Conservation (phyloP, 1,284 basidiomycete genomes). For the Inonotus obliquus region DNA sequence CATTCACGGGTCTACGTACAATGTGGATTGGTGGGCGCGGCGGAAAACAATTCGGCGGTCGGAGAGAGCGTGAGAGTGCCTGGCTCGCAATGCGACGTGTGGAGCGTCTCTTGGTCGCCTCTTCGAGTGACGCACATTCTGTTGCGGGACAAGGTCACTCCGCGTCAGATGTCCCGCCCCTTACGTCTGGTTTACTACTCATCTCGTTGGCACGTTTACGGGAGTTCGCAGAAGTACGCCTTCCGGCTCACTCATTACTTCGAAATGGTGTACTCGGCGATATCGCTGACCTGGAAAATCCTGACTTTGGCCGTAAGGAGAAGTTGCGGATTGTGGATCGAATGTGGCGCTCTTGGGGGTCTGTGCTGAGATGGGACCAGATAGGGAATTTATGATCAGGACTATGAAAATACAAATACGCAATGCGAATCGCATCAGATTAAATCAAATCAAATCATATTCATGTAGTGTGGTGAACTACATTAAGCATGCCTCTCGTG, state of each 20-base stretch:
- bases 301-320: slow-evolving; percentile 57
- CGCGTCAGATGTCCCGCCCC: slow-evolving; percentile 34
- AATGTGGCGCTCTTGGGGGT: slow-evolving; percentile 90
- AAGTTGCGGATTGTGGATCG: slow-evolving; percentile 78
- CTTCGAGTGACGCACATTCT: slow-evolving; percentile 28
- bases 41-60: slow-evolving; percentile 49
- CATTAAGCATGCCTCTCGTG: no score
- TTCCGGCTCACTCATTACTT: slow-evolving; percentile 56
- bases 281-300: slow-evolving; percentile 78
- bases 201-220: slow-evolving; percentile 69
- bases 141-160: slow-evolving; percentile 24
- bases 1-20: slow-evolving; percentile 48
- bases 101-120: slow-evolving; percentile 61
- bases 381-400: slow-evolving; percentile 17
- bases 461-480: no score
- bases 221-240: slow-evolving; percentile 49
- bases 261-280: slow-evolving; percentile 82
- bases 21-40: slow-evolving; percentile 47
- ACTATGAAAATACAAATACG: no score
- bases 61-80: slow-evolving; percentile 39
- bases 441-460: no score
- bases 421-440: no score
- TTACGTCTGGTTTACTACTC: slow-evolving; percentile 70
- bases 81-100: slow-evolving; percentile 64
- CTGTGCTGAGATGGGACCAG: slow-evolving; percentile 49